Percentiles rank a stretch among this genome's conserved stretches.
Conservation (phyloP, 2,329 filamentous ascomycete genomes). For the Ceratocystis eucalypticola region DNA sequence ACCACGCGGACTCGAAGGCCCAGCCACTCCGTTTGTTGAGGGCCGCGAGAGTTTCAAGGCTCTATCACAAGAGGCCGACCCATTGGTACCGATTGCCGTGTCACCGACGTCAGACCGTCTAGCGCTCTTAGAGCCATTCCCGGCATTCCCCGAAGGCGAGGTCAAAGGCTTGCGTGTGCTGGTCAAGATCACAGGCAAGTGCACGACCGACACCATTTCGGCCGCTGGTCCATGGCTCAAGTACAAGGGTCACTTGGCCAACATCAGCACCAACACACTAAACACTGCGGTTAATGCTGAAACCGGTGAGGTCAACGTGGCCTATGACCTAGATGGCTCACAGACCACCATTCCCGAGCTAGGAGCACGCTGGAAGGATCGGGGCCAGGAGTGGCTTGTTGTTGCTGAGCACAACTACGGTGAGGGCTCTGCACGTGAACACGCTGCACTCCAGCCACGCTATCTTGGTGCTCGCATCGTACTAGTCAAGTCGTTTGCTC, state of each 20-base stretch:
- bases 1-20: slow-evolving; percentile 55
- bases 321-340: slow-evolving; percentile 71
- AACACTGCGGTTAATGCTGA: slow-evolving; percentile 89
- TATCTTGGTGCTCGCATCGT: slow-evolving; percentile 79
- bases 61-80: slow-evolving; percentile 56
- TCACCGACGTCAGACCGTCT: slow-evolving; percentile 80
- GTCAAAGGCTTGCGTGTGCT: slow-evolving; percentile 69
- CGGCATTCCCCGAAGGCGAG: slow-evolving; percentile 64
- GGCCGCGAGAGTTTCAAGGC: slow-evolving; percentile 65
- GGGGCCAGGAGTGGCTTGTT: slow-evolving; percentile 72
- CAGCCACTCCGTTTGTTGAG: slow-evolving; percentile 53
- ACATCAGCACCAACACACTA: slow-evolving; percentile 94
- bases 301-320: slow-evolving; percentile 82
- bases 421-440: slow-evolving; percentile 77
- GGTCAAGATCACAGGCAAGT: slow-evolving; percentile 94
- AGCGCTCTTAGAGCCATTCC: slow-evolving; percentile 81
- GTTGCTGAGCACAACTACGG: slow-evolving; percentile 97
- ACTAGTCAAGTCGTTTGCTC: slow-evolving; percentile 73
- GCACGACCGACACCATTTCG: slow-evolving; percentile 97
- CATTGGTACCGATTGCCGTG: slow-evolving; percentile 59
- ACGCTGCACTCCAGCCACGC: slow-evolving; percentile 80
- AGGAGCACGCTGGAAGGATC: slow-evolving; percentile 66
- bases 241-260: slow-evolving; percentile 97
- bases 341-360: slow-evolving; percentile 74
- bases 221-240: slow-evolving; percentile 95